Evolutionary conservation across 2,329 filamentous ascomycete genomes (phyloP).

Genomic region (Stromatinia cepivora): DNA sequence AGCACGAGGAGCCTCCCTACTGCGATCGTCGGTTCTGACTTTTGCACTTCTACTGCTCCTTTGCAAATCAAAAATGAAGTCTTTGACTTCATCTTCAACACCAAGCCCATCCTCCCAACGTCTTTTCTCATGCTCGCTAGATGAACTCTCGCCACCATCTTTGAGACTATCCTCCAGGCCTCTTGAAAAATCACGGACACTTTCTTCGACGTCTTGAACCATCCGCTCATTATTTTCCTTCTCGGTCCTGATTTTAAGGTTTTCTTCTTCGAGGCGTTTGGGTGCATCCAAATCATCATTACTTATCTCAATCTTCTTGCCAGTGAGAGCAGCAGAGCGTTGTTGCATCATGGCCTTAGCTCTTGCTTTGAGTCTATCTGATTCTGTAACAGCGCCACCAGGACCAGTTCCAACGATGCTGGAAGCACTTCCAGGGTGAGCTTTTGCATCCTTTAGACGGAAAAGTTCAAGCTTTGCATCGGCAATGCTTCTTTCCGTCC

Average conservation of each 20-base stretch:
- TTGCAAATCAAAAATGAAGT: slow-evolving; percentile 97
- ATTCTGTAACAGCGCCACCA: slow-evolving; percentile 86
- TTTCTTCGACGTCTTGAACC: slow-evolving; percentile 96
- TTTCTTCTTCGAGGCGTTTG: slow-evolving; percentile 87
- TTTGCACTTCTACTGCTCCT: slow-evolving; percentile 77
- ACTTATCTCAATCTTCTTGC: slow-evolving; percentile 69
- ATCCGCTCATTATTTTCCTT: slow-evolving; percentile 94
- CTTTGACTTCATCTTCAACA: slow-evolving; percentile 93
- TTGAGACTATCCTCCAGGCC: slow-evolving; percentile 86
- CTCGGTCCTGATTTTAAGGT: slow-evolving; percentile 74
- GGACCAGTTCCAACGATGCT: slow-evolving; percentile 90
- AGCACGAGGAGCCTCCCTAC: slow-evolving; percentile 33
- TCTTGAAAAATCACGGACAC: slow-evolving; percentile 82
- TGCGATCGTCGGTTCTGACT: slow-evolving; percentile 59
- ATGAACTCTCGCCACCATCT: slow-evolving; percentile 71
- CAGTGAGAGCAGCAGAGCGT: slow-evolving; percentile 86
- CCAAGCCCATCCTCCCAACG: slow-evolving; percentile 96
- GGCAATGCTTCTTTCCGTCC: slow-evolving; percentile 87
- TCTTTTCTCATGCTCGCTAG: slow-evolving; percentile 84
- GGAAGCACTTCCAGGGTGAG: slow-evolving; percentile 76
- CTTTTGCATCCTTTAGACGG: slow-evolving; percentile 89
- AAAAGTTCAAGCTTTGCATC: slow-evolving; percentile 92
- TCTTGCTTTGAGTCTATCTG: slow-evolving; percentile 89
- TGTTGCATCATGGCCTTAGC: slow-evolving; percentile 99
- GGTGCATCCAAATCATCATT: slow-evolving; percentile 77